These are phyloP conservation scores for Mycena chlorophos DNA, from an alignment of 768 basidiomycete genomes.

Conservation along the genomic window DNA sequence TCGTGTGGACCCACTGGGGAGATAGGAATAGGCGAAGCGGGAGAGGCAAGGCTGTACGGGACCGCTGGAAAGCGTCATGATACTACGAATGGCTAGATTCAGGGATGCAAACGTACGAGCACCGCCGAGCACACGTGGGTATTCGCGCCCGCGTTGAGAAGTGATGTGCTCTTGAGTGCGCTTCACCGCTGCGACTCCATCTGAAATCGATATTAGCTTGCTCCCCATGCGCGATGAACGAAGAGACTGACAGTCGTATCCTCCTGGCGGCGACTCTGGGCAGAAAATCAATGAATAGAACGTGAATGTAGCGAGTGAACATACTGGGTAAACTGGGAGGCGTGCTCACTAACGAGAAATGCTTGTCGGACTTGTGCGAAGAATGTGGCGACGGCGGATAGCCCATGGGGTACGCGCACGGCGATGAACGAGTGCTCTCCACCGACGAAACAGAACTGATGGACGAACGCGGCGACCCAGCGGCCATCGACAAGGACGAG, in stretches of 20 bases:
- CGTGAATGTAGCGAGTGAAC: too few species aligned
- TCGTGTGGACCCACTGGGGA: neutral
- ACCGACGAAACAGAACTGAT: too few species aligned
- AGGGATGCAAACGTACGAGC: neutral
- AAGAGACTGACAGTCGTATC: constrained; percentile 5
- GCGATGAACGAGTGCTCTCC: too few species aligned
- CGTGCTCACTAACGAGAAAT: too few species aligned
- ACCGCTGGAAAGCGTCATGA: neutral
- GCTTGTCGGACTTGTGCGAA: too few species aligned
- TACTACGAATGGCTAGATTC: neutral
- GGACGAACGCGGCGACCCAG: too few species aligned
- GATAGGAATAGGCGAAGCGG: neutral
- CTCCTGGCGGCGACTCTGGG: neutral
- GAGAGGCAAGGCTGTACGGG: neutral
- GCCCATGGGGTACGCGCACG: too few species aligned
- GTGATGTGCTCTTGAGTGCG: constrained; percentile 5
- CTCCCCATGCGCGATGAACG: neutral
- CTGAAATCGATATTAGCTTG: neutral
- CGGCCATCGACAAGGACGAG: too few species aligned
- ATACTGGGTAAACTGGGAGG: too few species aligned
- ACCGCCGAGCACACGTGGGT: constrained; percentile 6
- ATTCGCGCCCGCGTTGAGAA: constrained; percentile 1
- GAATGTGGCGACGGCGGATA: too few species aligned
- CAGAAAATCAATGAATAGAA: too few species aligned
- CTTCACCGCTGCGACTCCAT: constrained; percentile 5